Evolutionary conservation across 1,284 basidiomycete genomes (phyloP), one percentile per base, ranked within the genome.

Genomic region (Coniferiporia weirii): DNA sequence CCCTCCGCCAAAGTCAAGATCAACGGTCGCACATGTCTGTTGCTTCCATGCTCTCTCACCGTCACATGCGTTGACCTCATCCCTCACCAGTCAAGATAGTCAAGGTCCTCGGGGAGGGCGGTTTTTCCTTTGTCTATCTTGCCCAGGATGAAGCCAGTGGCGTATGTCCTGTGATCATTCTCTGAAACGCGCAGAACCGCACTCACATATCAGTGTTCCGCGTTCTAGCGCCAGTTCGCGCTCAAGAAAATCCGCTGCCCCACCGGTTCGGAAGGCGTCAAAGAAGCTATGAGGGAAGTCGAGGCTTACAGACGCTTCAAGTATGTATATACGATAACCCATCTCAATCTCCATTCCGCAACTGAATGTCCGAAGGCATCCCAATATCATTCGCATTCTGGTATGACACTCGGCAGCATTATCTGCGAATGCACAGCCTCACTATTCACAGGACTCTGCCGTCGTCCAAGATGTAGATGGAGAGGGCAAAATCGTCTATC

Each of bases 401-500:
- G 89, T 89, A 66, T 55, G 73, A 69, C 20, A 13, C 55, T 49
- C n/a, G 22, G 17, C 32, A 20, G 17, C 12, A 38, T 17, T 3
- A 4, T 34, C 52, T 45, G 27, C 27, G 34, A 49, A 61, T 58
- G 50, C 47, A 59, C 34, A 60, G 19, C 59, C 22, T 27, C 15
- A 60, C 38, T 40, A 54, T 56, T 40, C 38, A 40, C 38, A 91
- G 86, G 95, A 97, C 70, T 94, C 91, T n/a, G 92, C 93, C 1
- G 92, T 96, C 9, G 86, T 95, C 0, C 95, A 97, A 73, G 95
- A 96, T 68, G 86, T 88, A 20, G 87, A 92, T 63, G 90, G 88
- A n/a, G 93, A 95, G 56, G 95, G 94, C 20, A 92, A 96, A 72
- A 90, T 98, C 64, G 93, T 97, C 51, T 98, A 97, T 70, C 83